These are phyloP conservation scores for Plantago major DNA, from an alignment of 257 asterid species.

Conservation along the genomic window DNA sequence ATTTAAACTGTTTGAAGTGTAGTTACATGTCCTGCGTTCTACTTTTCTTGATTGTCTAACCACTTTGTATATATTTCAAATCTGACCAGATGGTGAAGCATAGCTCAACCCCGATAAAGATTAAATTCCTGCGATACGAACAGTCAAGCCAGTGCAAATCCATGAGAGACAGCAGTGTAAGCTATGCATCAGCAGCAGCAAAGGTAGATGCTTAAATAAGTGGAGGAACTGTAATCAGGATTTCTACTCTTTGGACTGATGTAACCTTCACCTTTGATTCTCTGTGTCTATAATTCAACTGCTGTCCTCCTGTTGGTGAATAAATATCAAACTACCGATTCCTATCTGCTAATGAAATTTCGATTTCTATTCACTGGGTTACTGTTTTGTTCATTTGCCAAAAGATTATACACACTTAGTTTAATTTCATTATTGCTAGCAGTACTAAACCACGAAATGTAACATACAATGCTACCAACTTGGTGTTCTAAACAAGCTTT, in stretches of 20 bases:
- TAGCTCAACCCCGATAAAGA: slow-evolving; percentile 65
- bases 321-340: too few relatives aligned
- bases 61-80: slow-evolving; percentile 14
- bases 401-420: too few relatives aligned
- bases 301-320: background rate
- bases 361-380: too few relatives aligned
- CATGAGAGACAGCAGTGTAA: slow-evolving; percentile 90
- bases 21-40: too few relatives aligned
- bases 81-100: slow-evolving; percentile 63
- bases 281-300: slow-evolving; percentile 10
- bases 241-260: slow-evolving; percentile 9
- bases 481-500: too few relatives aligned
- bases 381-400: too few relatives aligned
- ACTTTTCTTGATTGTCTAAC: slow-evolving; percentile 17
- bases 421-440: too few relatives aligned
- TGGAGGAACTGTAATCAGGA: slow-evolving; percentile 2
- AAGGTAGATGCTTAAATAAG: slow-evolving; percentile 48
- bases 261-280: slow-evolving; percentile 14
- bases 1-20: too few relatives aligned
- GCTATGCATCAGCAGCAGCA: slow-evolving; percentile 95
- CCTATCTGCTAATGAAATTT: too few relatives aligned
- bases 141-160: slow-evolving; percentile 93
- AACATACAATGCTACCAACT: too few relatives aligned
- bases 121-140: slow-evolving; percentile 75
- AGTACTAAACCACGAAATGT: too few relatives aligned